Evolutionary conservation across 2,329 filamentous ascomycete genomes (phyloP).

Genomic region (Pestalotiopsis sp.): DNA sequence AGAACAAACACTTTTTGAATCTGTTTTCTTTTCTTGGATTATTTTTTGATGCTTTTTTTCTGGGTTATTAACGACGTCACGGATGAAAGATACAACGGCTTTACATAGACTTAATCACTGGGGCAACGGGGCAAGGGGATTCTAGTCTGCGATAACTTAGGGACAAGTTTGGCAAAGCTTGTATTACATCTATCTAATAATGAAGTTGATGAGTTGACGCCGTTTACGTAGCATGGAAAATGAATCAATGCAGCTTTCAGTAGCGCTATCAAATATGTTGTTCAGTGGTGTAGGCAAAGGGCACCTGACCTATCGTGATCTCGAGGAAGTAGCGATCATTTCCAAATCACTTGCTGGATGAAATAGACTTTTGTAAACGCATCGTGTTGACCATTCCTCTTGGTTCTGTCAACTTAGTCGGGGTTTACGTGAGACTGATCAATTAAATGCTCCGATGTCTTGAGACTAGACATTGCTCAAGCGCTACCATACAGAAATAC

Average conservation of each 20-base stretch:
- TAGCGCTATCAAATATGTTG: background rate
- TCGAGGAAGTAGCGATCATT: too few species aligned
- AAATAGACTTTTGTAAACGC: too few species aligned
- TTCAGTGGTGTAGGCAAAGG: background rate
- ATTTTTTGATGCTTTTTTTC: background rate
- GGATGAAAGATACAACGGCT: background rate
- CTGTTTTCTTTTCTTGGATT: background rate
- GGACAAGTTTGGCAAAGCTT: slow-evolving; percentile 1
- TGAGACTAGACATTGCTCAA: too few species aligned
- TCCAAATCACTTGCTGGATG: too few species aligned
- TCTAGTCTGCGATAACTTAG: background rate
- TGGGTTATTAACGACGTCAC: slow-evolving; percentile 1
- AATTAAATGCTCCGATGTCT: too few species aligned
- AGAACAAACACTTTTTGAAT: background rate
- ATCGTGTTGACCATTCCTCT: too few species aligned
- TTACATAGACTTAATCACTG: background rate
- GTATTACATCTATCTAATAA: background rate
- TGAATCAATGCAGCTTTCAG: background rate
- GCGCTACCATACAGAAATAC: too few species aligned
- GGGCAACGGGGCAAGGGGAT: background rate
- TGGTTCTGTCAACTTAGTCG: too few species aligned
- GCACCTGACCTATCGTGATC: too few species aligned
- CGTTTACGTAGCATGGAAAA: background rate
- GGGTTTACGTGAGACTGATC: too few species aligned
- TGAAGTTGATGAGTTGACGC: background rate